Evolutionary conservation across 2,329 filamentous ascomycete genomes (phyloP).

Genomic region (Pseudopyrenochaeta lycopersici): DNA sequence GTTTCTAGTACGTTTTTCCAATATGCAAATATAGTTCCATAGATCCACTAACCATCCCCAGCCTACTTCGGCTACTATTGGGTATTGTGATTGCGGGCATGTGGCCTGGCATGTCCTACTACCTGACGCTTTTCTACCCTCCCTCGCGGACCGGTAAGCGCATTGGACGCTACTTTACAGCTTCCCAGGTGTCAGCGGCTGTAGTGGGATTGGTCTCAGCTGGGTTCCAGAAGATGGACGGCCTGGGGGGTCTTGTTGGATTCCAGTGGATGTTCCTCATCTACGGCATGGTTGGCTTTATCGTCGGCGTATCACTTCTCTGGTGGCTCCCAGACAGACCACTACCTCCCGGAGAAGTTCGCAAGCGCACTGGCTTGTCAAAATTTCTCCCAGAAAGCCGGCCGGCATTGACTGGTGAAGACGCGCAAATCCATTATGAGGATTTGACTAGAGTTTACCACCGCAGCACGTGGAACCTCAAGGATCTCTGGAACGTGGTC

Average conservation of each 20-base stretch:
- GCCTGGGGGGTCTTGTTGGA: conserved; percentile 75
- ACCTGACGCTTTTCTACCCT: conserved; percentile 90
- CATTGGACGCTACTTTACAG: conserved; percentile 90
- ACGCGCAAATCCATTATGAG: conserved; percentile 82
- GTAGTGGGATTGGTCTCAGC: conserved; percentile 90
- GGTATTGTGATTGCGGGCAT: conserved; percentile 90
- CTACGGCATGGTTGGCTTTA: conserved; percentile 78
- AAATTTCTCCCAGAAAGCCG: conserved; percentile 73
- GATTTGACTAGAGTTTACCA: conserved; percentile 85
- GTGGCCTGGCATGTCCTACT: conserved; percentile 96
- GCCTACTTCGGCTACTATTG: conserved; percentile 82
- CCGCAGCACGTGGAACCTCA: conserved; percentile 74
- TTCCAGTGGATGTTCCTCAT: conserved; percentile 94
- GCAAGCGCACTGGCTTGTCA: conserved; percentile 61
- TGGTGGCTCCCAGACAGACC: conserved; percentile 94
- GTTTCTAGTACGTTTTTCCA: conserved; percentile 70
- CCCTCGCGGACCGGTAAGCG: conserved; percentile 85
- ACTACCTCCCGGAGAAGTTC: conserved; percentile 72
- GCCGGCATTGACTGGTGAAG: conserved; percentile 78
- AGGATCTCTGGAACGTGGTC: conserved; percentile 74
- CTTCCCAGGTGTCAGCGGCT: conserved; percentile 85
- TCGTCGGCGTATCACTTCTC: conserved; percentile 76
- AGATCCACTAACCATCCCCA: conserved; percentile 7
- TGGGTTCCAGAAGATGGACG: conserved; percentile 92
- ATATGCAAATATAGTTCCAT: background rate